phyloP scores from a whole-genome alignment of 1,139 yeast genomes.

The Meyerozyma carpophila region DNA sequence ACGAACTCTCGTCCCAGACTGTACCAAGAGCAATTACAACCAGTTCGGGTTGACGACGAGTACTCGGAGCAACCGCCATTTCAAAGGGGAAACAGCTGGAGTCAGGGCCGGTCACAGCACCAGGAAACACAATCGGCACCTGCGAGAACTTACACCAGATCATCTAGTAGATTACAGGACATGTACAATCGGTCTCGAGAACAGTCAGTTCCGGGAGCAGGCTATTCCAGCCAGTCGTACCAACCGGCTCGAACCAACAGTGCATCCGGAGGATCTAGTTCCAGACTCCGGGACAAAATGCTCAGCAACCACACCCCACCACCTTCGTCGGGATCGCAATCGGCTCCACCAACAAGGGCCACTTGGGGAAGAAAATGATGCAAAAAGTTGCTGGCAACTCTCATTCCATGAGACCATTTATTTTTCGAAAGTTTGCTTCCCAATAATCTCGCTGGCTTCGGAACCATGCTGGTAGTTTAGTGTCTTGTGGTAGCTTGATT shows the following conservation, averaged over 20 bases:
- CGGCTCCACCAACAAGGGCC: constrained; percentile 12
- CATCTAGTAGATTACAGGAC: constrained; percentile 36
- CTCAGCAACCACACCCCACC: constrained; percentile 12
- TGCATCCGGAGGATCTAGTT: constrained; percentile 21
- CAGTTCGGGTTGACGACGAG: constrained; percentile 21
- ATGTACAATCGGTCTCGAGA: constrained; percentile 42
- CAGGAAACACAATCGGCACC: constrained; percentile 6
- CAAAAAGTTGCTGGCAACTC: background rate
- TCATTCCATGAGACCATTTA: constrained; percentile 3
- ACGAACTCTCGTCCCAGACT: constrained; percentile 6
- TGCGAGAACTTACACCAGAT: constrained; percentile 13
- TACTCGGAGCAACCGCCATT: constrained; percentile 8
- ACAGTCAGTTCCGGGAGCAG: constrained; percentile 33
- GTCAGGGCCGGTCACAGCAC: constrained; percentile 9
- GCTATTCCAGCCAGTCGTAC: constrained; percentile 20
- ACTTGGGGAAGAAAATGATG: constrained; percentile 22
- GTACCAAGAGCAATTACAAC: constrained; percentile 17
- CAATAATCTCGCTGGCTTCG: constrained; percentile 54
- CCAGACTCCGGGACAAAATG: constrained; percentile 33
- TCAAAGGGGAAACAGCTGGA: constrained; percentile 5
- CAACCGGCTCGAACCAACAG: constrained; percentile 24
- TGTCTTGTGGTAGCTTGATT: constrained; percentile 56
- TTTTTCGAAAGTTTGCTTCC: constrained; percentile 33
- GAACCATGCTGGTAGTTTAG: constrained; percentile 69
- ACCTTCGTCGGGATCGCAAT: constrained; percentile 3